Evolutionary conservation across 768 basidiomycete genomes (phyloP).

Genomic region (Termitomyces sp.): DNA sequence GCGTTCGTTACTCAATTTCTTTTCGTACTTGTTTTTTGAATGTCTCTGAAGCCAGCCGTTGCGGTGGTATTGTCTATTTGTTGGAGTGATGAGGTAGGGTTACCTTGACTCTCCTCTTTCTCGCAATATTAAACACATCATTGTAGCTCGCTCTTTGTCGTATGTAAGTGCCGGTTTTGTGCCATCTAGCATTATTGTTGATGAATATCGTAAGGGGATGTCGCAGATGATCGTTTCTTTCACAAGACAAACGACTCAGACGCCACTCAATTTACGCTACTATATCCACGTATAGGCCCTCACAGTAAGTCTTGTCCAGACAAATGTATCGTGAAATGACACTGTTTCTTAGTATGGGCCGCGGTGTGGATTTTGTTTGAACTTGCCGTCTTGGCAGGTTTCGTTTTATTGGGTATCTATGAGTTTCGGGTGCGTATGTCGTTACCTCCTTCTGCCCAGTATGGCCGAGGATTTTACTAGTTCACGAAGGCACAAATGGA

Average conservation of each 20-base stretch:
- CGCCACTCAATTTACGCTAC: slow-evolving; percentile 79
- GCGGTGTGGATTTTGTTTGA: slow-evolving; percentile 83
- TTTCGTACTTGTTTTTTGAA: background rate
- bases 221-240: slow-evolving; percentile 92
- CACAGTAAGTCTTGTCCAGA: slow-evolving; percentile 48
- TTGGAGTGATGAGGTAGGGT: slow-evolving; percentile 82
- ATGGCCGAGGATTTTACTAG: slow-evolving; percentile 23
- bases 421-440: slow-evolving; percentile 65
- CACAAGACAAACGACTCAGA: slow-evolving; percentile 93
- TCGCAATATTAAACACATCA: background rate
- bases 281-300: slow-evolving; percentile 69
- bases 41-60: slow-evolving; percentile 57
- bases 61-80: slow-evolving; percentile 79
- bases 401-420: slow-evolving; percentile 75
- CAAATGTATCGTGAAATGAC: background rate
- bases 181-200: background rate
- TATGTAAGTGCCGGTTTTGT: slow-evolving; percentile 52
- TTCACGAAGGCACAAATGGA: slow-evolving; percentile 58
- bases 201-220: slow-evolving; percentile 62
- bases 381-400: slow-evolving; percentile 67
- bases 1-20: slow-evolving; percentile 48
- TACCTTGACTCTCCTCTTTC: background rate
- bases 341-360: slow-evolving; percentile 65
- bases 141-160: slow-evolving; percentile 74
- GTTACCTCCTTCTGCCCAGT: background rate